Percentiles rank a stretch among this genome's conserved stretches.
phyloP scores from a whole-genome alignment of 352 stramenopile genomes.

The Phytopythium kandeliae region DNA sequence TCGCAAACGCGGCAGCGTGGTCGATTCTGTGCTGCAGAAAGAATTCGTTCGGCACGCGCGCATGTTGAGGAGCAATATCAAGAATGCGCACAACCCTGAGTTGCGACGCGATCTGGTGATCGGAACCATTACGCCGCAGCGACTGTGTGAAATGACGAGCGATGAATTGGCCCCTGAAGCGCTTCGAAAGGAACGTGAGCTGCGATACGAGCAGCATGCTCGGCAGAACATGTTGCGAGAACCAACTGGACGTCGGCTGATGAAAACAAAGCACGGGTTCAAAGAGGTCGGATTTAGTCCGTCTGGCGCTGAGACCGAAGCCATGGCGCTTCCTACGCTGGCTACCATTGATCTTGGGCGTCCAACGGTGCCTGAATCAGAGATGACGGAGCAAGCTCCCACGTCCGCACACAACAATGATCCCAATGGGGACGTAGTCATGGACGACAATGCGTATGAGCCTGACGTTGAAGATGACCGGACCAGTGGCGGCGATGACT shows the following conservation, averaged over 20 bases:
- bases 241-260: conserved; percentile 18
- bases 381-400: not conserved
- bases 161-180: conserved; percentile 43
- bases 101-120: conserved; percentile 33
- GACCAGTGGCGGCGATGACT: not conserved
- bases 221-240: conserved; percentile 36
- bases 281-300: conserved; percentile 35
- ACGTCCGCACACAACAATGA: not conserved
- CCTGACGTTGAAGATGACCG: conserved; percentile 1
- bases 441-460: not conserved
- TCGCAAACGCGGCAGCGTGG: conserved; percentile 18
- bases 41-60: conserved; percentile 41
- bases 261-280: conserved; percentile 54
- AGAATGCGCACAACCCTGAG: conserved; percentile 29
- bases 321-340: conserved; percentile 1
- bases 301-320: conserved; percentile 4
- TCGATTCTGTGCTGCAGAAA: conserved; percentile 29
- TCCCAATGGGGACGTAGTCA: not conserved
- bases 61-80: conserved; percentile 47
- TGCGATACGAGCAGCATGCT: conserved; percentile 32
- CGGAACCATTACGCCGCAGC: conserved; percentile 12
- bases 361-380: not conserved
- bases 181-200: conserved; percentile 37
- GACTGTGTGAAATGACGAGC: conserved; percentile 39
- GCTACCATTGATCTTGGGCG: conserved; percentile 8